Evolutionary conservation across 331 rosid genomes (phyloP), one percentile per base, ranked within the genome.

Genomic region (Acacia pycnantha): DNA sequence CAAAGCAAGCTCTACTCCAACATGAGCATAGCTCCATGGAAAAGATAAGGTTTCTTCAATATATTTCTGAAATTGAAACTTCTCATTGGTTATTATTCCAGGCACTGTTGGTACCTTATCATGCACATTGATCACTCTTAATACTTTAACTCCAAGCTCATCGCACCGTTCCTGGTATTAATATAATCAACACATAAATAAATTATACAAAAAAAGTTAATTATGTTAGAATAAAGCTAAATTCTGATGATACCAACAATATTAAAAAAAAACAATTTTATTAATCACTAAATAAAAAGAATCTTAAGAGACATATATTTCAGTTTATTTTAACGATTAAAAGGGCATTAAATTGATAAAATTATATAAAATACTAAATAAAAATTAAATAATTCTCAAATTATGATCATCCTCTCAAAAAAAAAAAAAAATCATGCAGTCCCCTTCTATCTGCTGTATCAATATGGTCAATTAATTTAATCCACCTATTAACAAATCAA

Each of bases 11-110:
- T 89, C 92, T 21, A 44, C 86, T 0, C 97, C 97, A n/a, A 92
- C 91, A 37, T 92, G 97, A 0, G 97, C 93, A 59, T 89, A 92
- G 51, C 95, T 89, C 95, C 97, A 92, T 0, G 97, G 97, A 19
- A 92, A 89, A 11, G 83, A 70, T 4, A 90, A 37, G 0, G 85
- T 19, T 10, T 92, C 97, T 13, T 90, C 97, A 0, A 92, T 54
- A 65, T 89, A 89, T 79, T 65, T 92, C 47, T 90, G 94, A 48
- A 89, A 90, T 18, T 73, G 88, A 11, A 83, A 62, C 80, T 92
- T 91, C 85, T 92, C 97, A 31, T 92, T 92, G 0, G 93, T 83
- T 31, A 92, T 80, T 10, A 92, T 77, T 6, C 97, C 97, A 0
- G 97, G 97, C 73, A 89, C 90, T 1, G 81, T 83, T 4, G 97